Conservation (phyloP, 257 asterid genomes). For the Solanum verrucosum region DNA sequence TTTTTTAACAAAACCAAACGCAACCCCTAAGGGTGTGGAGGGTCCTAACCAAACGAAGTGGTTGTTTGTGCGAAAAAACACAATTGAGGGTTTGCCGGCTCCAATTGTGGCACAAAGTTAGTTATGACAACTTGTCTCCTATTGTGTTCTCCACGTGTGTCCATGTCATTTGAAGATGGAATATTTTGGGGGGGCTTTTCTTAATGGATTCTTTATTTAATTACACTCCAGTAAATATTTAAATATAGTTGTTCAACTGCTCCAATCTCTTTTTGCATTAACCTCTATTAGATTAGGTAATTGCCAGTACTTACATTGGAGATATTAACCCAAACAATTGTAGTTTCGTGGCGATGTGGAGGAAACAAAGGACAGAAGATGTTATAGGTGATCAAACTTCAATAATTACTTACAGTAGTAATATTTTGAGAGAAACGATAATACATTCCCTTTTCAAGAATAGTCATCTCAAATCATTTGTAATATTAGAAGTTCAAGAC, state of each 20-base stretch:
- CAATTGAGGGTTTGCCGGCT: conserved; percentile 24
- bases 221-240: background rate
- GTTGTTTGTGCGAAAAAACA: conserved; percentile 11
- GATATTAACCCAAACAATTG: background rate
- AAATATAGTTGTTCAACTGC: background rate
- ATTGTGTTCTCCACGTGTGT: background rate
- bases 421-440: background rate
- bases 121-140: background rate
- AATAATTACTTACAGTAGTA: background rate
- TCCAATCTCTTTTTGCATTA: background rate
- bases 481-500: background rate
- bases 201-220: background rate
- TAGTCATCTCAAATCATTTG: background rate
- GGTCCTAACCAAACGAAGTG: background rate
- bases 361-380: background rate
- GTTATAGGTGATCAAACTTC: background rate
- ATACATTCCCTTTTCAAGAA: background rate
- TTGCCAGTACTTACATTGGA: background rate
- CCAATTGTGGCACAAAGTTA: conserved; percentile 21
- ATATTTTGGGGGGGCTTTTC: background rate
- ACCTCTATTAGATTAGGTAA: background rate
- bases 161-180: background rate
- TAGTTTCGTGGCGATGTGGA: background rate
- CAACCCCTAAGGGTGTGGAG: background rate
- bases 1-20: background rate